Base-by-base conservation (phyloP, 192 early-diverging fungal genomes). In the Podila epicladia region DNA sequence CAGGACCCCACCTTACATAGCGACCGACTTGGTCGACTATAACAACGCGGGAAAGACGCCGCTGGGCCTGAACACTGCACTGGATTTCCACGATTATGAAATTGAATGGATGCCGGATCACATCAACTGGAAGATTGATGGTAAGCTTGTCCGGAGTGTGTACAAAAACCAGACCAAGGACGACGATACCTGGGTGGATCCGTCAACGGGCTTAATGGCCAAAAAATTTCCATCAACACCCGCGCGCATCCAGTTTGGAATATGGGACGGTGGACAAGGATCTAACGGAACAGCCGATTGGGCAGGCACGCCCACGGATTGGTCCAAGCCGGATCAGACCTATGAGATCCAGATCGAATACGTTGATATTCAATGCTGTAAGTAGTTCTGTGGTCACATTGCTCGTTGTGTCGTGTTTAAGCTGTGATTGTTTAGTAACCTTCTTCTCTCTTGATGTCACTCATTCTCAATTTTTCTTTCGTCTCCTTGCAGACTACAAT, bases 261-360 rank as follows among this genome's bases (percentile, higher is more conserved):
- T 91, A 64, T 92, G 91, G 91, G 89, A 92, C 58, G 91, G 86
- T 37, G 91, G 91, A n/a, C 65, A 82, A 38, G 83, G 84, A 2
- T 83, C 82, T 22, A 73, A 62, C 1, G 89, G 89, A 32, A 84
- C 83, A 24, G 83, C 74, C 6, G 41, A 67, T n/a, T 92, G 90
- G 90, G 91, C 91, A 37, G 89, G 89, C 12, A 49, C 64, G 7
- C 58, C 76, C n/a, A 87, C 88, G 59, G 78, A 91, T 65, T 91
- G 89, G 88, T 82, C 74, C 65, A 68, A 75, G 51, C 71, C 77
- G 70, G 84, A 41, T 84, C 85, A 84, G 73, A 59, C n/a, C 45
- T 87, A 69, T 83, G 69, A 68, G 29, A 57, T 85, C 24, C 73
- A 83, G 37, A 65, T 84, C 17, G 83, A 87, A 22, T 78, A 69